These are phyloP conservation scores for Cercospora sesami DNA, from an alignment of 2,329 filamentous ascomycete species.

Conservation along the genomic window DNA sequence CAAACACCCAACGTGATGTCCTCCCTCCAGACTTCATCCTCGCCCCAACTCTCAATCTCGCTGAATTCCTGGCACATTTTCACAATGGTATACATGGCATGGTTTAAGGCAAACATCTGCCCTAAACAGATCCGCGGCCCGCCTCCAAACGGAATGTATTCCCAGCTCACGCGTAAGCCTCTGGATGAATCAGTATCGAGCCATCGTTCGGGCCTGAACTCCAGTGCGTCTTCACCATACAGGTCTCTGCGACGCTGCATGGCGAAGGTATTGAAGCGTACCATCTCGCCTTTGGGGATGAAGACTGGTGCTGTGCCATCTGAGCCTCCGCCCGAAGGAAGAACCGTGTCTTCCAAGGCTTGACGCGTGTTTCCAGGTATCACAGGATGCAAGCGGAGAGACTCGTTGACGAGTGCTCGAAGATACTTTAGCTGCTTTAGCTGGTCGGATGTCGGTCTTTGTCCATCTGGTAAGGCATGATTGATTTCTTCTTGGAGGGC, in stretches of 20 bases:
- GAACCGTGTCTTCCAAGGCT: slow-evolving; percentile 60
- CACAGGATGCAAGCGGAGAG: slow-evolving; percentile 68
- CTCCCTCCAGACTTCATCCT: slow-evolving; percentile 2
- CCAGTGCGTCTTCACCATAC: slow-evolving; percentile 2
- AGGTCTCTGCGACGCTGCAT: slow-evolving; percentile 10
- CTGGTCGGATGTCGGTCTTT: slow-evolving; percentile 40
- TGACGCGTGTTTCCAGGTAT: slow-evolving; percentile 76
- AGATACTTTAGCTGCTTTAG: slow-evolving; percentile 31
- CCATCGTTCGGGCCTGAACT: slow-evolving; percentile 10
- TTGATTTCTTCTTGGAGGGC: slow-evolving; percentile 25
- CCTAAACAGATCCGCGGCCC: slow-evolving; percentile 24
- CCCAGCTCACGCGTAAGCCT: slow-evolving; percentile 7
- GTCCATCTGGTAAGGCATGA: slow-evolving; percentile 31
- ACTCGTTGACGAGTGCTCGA: slow-evolving; percentile 63
- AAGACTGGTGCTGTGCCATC: slow-evolving; percentile 45
- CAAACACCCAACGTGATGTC: slow-evolving; percentile 1
- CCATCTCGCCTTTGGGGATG: slow-evolving; percentile 37
- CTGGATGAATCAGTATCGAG: not conserved
- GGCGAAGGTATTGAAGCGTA: slow-evolving; percentile 17
- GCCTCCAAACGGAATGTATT: slow-evolving; percentile 22
- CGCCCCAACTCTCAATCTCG: not conserved
- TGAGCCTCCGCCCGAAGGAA: slow-evolving; percentile 47
- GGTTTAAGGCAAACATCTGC: slow-evolving; percentile 6
- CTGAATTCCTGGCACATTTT: slow-evolving; percentile 3
- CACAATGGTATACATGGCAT: slow-evolving; percentile 9